phyloP scores from a whole-genome alignment of 805 yeast species.

The Pichia cabralensis region DNA sequence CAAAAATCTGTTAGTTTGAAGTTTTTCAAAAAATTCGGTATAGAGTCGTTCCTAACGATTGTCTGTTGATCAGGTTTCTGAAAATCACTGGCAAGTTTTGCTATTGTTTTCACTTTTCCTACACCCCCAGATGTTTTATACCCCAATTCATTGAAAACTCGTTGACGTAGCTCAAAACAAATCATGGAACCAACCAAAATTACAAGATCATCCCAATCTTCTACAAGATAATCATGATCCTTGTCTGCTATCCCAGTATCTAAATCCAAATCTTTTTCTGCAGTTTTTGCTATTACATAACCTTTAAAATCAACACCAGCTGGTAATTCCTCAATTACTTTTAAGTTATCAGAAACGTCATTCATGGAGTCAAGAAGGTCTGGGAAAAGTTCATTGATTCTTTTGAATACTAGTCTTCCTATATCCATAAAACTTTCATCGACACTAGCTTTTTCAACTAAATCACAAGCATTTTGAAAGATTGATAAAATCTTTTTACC shows the following conservation, averaged over 20 bases:
- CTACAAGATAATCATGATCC: slow-evolving; percentile 6
- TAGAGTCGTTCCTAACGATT: slow-evolving; percentile 41
- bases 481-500: slow-evolving; percentile 68
- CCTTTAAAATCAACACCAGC: slow-evolving; percentile 23
- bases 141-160: slow-evolving; percentile 45
- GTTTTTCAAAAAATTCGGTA: slow-evolving; percentile 43
- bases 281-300: slow-evolving; percentile 15
- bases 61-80: slow-evolving; percentile 86
- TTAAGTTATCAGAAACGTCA: slow-evolving; percentile 25
- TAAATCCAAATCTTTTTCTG: slow-evolving; percentile 13
- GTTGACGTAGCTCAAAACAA: slow-evolving; percentile 42
- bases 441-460: slow-evolving; percentile 88
- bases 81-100: slow-evolving; percentile 81
- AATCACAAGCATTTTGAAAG: slow-evolving; percentile 49
- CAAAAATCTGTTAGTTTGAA: slow-evolving; percentile 69
- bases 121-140: slow-evolving; percentile 90
- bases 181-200: slow-evolving; percentile 57
- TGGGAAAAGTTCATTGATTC: slow-evolving; percentile 39
- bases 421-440: slow-evolving; percentile 88
- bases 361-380: slow-evolving; percentile 19
- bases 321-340: slow-evolving; percentile 31
- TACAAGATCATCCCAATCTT: slow-evolving; percentile 78
- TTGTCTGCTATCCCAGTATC: slow-evolving; percentile 8
- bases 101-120: slow-evolving; percentile 62
- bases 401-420: slow-evolving; percentile 49